phyloP scores from a whole-genome alignment of 2,329 filamentous ascomycete species.

The Ascochyta fabae region DNA sequence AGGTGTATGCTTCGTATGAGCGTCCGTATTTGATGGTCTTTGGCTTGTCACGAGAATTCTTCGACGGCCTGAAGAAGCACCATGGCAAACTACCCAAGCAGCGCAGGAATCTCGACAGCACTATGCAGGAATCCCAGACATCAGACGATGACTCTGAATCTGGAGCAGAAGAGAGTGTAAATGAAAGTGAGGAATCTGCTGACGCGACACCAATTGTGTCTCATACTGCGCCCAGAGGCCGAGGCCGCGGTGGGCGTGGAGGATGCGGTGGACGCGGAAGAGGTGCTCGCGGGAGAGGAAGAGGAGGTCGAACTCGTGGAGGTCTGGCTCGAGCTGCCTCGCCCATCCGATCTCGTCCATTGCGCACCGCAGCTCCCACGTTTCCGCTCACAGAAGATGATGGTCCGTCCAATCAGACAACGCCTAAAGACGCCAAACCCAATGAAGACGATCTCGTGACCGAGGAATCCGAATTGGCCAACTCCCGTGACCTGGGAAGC shows the following conservation, averaged over 20 bases:
- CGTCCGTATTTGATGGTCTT: constrained; percentile 44
- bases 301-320: constrained; percentile 40
- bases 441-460: constrained; percentile 27
- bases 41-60: constrained; percentile 43
- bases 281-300: constrained; percentile 37
- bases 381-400: constrained; percentile 47
- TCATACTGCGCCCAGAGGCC: constrained; percentile 30
- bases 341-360: constrained; percentile 38
- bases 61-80: constrained; percentile 38
- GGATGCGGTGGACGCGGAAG: constrained; percentile 37
- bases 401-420: constrained; percentile 43
- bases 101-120: constrained; percentile 24
- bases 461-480: constrained; percentile 22
- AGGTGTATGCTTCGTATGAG: constrained; percentile 43
- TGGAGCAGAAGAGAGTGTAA: constrained; percentile 29
- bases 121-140: constrained; percentile 23
- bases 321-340: constrained; percentile 30
- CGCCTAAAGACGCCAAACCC: constrained; percentile 40
- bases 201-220: constrained; percentile 26
- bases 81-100: constrained; percentile 36
- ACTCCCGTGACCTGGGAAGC: constrained; percentile 10
- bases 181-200: constrained; percentile 36
- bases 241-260: constrained; percentile 37
- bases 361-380: constrained; percentile 42
- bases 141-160: constrained; percentile 27